phyloP scores from a whole-genome alignment of 345 rosid species.

The Lepidium sativum region DNA sequence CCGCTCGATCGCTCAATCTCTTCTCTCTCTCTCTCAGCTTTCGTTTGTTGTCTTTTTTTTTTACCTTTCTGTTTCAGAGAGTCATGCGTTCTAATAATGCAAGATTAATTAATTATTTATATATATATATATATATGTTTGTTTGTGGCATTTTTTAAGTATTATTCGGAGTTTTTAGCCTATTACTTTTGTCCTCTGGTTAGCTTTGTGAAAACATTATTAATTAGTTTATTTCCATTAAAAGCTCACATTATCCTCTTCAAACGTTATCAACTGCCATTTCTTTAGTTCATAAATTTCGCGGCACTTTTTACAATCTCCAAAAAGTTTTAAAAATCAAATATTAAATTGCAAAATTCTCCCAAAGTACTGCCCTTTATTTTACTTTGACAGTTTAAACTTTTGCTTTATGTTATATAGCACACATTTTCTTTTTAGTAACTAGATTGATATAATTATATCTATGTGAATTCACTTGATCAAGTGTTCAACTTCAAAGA shows the following conservation, averaged over 20 bases:
- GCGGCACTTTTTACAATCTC: slow-evolving; percentile 3
- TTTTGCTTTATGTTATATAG: too few relatives aligned
- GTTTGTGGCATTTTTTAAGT: neutral
- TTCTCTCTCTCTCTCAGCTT: neutral
- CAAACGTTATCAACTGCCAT: slow-evolving; percentile 11
- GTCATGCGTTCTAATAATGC: slow-evolving; percentile 25
- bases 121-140: neutral
- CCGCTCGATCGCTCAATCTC: slow-evolving; percentile 11
- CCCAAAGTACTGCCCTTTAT: neutral
- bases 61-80: slow-evolving; percentile 2
- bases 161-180: neutral
- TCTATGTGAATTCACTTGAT: too few relatives aligned
- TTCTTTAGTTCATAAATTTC: neutral
- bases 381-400: neutral
- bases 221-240: neutral
- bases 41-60: neutral
- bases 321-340: neutral
- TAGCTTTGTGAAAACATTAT: neutral
- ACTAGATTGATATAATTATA: too few relatives aligned
- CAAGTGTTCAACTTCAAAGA: too few relatives aligned
- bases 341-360: neutral
- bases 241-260: neutral
- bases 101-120: neutral
- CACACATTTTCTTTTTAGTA: too few relatives aligned
- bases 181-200: slow-evolving; percentile 6